A percentile compares a stretch with the other conserved stretches of the same genome.
Conservation (phyloP, 345 rosid genomes). For the Euphorbia pulcherrima region DNA sequence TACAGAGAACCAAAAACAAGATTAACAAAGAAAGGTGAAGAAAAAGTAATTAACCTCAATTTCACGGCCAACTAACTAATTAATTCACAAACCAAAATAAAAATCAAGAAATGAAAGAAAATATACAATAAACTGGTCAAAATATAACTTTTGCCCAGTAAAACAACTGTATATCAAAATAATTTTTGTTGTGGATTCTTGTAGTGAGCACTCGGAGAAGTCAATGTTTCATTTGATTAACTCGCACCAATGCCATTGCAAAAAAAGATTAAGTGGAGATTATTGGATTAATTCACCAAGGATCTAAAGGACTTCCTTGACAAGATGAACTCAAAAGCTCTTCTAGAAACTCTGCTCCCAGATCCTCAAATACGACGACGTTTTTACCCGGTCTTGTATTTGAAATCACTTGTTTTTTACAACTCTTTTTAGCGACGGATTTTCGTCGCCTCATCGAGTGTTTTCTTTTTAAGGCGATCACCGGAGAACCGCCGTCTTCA, state of each 20-base stretch:
- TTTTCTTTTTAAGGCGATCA: slow-evolving; percentile 35
- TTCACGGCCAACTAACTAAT: neutral
- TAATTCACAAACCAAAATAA: neutral
- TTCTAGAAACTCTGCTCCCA: slow-evolving; percentile 41
- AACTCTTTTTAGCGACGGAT: slow-evolving; percentile 16
- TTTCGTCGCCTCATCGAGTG: slow-evolving; percentile 41
- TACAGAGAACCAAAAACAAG: slow-evolving; percentile 2
- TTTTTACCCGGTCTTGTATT: neutral
- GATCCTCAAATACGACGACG: slow-evolving; percentile 40
- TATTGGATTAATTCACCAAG: slow-evolving; percentile 8
- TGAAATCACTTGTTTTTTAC: neutral
- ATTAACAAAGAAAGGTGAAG: slow-evolving; percentile 1
- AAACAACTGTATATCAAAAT: no score
- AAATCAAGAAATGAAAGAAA: neutral
- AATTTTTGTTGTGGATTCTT: no score
- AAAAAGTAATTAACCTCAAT: neutral
- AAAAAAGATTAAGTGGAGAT: no score
- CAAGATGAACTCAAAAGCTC: slow-evolving; percentile 32
- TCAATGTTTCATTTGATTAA: no score
- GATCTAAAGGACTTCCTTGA: slow-evolving; percentile 8
- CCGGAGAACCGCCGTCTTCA: slow-evolving; percentile 48
- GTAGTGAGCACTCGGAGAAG: no score
- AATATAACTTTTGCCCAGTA: neutral
- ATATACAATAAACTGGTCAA: neutral
- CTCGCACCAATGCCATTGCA: no score